Percentiles rank a stretch among this genome's conserved stretches.
Conservation (phyloP, 805 yeast genomes). For the Diddensiella transvaalensis region DNA sequence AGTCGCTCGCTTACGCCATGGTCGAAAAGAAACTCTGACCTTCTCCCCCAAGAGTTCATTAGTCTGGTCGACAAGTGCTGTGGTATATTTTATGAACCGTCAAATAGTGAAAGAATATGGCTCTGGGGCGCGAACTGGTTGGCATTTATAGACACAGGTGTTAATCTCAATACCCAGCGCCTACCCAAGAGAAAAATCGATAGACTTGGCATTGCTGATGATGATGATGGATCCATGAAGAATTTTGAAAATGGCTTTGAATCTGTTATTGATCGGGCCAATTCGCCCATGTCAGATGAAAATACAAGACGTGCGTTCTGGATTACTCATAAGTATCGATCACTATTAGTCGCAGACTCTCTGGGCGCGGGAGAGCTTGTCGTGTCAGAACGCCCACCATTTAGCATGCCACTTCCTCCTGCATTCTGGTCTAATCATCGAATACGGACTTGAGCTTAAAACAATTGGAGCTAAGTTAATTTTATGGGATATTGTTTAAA, state of each 20-base stretch:
- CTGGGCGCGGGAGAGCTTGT: slow-evolving; percentile 57
- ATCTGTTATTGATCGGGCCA: not conserved
- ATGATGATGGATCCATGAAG: no score
- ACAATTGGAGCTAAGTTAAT: not conserved
- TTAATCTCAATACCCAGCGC: slow-evolving; percentile 48
- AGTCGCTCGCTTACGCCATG: slow-evolving; percentile 54
- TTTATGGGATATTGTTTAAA: no score
- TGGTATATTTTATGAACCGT: slow-evolving; percentile 58
- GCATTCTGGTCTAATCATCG: slow-evolving; percentile 37
- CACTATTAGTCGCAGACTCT: slow-evolving; percentile 58
- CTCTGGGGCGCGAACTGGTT: slow-evolving; percentile 86
- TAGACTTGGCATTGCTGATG: slow-evolving; percentile 39
- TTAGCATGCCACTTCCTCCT: slow-evolving; percentile 40
- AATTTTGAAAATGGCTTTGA: not conserved
- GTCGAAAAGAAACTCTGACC: slow-evolving; percentile 75
- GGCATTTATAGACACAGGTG: slow-evolving; percentile 62
- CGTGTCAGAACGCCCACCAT: slow-evolving; percentile 72
- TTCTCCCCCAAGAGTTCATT: slow-evolving; percentile 62
- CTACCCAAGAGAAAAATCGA: slow-evolving; percentile 42
- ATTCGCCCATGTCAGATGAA: slow-evolving; percentile 21
- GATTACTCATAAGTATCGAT: slow-evolving; percentile 71
- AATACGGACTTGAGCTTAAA: slow-evolving; percentile 9
- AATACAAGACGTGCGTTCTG: slow-evolving; percentile 50
- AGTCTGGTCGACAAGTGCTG: slow-evolving; percentile 61
- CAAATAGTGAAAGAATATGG: slow-evolving; percentile 56